These are phyloP conservation scores for Sporothrix protearum DNA, from an alignment of 2,329 filamentous ascomycete species.

Conservation along the genomic window DNA sequence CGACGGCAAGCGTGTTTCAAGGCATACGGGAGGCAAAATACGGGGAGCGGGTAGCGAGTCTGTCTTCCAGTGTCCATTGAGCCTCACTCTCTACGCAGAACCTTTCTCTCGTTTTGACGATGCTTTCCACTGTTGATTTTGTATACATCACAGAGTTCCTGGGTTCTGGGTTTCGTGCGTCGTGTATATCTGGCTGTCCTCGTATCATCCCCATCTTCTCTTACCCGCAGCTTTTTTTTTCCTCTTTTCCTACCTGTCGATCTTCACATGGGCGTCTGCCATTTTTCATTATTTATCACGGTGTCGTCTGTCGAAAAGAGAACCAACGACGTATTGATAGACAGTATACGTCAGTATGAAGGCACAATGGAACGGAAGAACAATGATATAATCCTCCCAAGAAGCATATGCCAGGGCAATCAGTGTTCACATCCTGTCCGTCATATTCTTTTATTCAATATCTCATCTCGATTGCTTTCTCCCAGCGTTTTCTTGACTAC, in stretches of 20 bases:
- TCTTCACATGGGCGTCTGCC: neutral
- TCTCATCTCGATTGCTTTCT: neutral
- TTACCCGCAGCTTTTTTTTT: neutral
- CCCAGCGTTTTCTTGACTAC: neutral
- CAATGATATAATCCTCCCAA: neutral
- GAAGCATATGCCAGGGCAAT: neutral
- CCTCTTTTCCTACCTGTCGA: neutral
- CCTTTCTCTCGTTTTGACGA: neutral
- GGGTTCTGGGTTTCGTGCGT: neutral
- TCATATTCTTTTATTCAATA: constrained; percentile 3
- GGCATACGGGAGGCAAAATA: neutral
- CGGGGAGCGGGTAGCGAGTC: neutral
- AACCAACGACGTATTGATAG: neutral
- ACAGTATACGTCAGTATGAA: no score
- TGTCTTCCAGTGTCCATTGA: no score
- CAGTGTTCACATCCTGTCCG: neutral
- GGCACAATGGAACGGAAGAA: no score
- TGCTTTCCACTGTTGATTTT: neutral
- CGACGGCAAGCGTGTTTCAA: neutral
- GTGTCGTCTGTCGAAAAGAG: no score
- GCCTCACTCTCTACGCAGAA: neutral
- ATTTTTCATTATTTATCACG: constrained; percentile 1
- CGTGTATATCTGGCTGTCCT: neutral
- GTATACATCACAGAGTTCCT: neutral
- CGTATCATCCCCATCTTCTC: neutral